Percentiles rank a stretch among this genome's conserved stretches.
phyloP scores from a whole-genome alignment of 306 rosid genomes.

The Vigna mungo region DNA sequence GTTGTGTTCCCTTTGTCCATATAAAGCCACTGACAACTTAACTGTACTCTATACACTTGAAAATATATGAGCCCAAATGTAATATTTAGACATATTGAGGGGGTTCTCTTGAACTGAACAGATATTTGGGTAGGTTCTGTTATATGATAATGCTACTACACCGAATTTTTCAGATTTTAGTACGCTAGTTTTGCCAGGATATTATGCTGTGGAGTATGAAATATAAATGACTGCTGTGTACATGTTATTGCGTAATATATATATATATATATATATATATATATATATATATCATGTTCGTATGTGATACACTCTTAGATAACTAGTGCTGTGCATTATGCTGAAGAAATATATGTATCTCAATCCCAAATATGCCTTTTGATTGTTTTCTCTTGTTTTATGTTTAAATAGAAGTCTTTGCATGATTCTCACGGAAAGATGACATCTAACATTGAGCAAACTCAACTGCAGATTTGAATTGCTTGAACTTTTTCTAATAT shows the following conservation, averaged over 20 bases:
- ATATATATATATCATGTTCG: slow-evolving; percentile 9
- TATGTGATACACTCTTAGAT: background rate
- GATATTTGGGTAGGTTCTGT: slow-evolving; percentile 24
- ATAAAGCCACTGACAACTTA: background rate
- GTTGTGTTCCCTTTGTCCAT: slow-evolving; percentile 42
- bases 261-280: slow-evolving; percentile 4
- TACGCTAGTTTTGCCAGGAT: background rate
- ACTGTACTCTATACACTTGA: background rate
- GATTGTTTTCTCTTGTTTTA: background rate
- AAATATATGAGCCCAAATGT: background rate
- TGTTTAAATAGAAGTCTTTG: background rate
- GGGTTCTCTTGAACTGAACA: background rate
- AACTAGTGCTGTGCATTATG: slow-evolving; percentile 15
- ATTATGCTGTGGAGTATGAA: slow-evolving; percentile 3
- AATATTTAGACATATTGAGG: background rate
- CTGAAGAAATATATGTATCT: slow-evolving; percentile 26
- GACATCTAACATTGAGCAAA: background rate
- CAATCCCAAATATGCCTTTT: background rate
- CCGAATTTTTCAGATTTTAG: background rate
- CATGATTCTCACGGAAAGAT: background rate
- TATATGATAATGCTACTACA: slow-evolving; percentile 15
- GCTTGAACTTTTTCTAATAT: slow-evolving; percentile 15
- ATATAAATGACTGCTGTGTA: slow-evolving; percentile 17
- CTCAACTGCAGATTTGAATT: slow-evolving; percentile 27
- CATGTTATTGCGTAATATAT: slow-evolving; percentile 17